A percentile compares a stretch with the other conserved stretches of the same genome.
Evolutionary conservation across 176 grass and related monocot species (phyloP).

Genomic region (Thalia dealbata): DNA sequence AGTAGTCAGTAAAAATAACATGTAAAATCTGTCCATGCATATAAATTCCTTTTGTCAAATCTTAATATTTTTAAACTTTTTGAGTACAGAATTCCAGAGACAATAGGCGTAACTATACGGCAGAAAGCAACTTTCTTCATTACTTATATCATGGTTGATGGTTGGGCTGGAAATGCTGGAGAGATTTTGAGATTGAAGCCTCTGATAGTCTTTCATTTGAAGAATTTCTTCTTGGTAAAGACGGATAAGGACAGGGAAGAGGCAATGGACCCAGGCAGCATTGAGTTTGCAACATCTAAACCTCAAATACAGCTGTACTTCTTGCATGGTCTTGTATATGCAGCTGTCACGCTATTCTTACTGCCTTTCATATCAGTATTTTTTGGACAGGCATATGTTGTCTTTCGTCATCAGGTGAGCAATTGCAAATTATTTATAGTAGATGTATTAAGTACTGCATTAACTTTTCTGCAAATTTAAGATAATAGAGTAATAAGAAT

Average conservation of each 20-base stretch:
- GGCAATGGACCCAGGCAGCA: constrained; percentile 96
- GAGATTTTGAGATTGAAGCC: constrained; percentile 94
- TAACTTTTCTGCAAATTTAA: not conserved
- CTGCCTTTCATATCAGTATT: constrained; percentile 94
- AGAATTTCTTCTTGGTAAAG: constrained; percentile 99
- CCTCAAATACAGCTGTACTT: constrained; percentile 99
- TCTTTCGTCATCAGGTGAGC: constrained; percentile 91
- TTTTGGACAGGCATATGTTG: constrained; percentile 67
- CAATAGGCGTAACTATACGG: constrained; percentile 68
- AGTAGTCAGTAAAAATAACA: not conserved
- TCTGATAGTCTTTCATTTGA: constrained; percentile 80
- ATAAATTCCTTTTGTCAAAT: too few relatives aligned
- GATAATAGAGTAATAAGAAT: too few relatives aligned
- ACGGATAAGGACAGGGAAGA: constrained; percentile 92
- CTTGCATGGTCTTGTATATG: constrained; percentile 92
- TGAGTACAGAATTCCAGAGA: constrained; percentile 47
- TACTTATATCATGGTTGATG: constrained; percentile 96
- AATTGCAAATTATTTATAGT: too few relatives aligned
- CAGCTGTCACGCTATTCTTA: constrained; percentile 76
- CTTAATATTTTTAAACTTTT: not conserved
- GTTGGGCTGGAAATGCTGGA: constrained; percentile 97
- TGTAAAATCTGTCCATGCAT: not conserved
- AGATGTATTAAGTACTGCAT: constrained; percentile 2
- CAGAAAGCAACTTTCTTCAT: constrained; percentile 99
- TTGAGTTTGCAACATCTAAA: constrained; percentile 80